Conservation (phyloP, 1,139 yeast genomes). For the Yamadazyma mexicana region DNA sequence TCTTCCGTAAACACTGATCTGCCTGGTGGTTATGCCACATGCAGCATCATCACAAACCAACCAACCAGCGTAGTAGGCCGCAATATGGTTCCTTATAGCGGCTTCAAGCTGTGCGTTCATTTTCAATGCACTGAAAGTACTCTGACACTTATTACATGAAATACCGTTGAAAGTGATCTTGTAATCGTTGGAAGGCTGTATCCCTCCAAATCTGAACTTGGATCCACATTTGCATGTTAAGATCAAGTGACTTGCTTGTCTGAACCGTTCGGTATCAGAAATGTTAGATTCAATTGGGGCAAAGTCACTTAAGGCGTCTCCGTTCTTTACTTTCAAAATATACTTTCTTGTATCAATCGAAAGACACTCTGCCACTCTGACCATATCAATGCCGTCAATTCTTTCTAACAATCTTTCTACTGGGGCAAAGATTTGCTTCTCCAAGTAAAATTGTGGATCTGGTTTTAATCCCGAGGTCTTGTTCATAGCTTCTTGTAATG, state of each 20-base stretch:
- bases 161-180: constrained; percentile 68
- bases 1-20: constrained; percentile 85
- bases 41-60: constrained; percentile 79
- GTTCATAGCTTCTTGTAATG: constrained; percentile 67
- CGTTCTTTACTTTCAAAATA: constrained; percentile 46
- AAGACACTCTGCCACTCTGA: constrained; percentile 71
- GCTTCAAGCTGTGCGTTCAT: constrained; percentile 73
- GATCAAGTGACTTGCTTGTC: constrained; percentile 55
- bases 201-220: constrained; percentile 71
- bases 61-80: constrained; percentile 84
- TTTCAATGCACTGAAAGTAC: constrained; percentile 49
- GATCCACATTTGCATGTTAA: constrained; percentile 66
- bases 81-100: constrained; percentile 66
- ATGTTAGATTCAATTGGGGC: constrained; percentile 82
- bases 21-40: constrained; percentile 81
- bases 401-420: constrained; percentile 83
- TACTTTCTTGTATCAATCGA: constrained; percentile 76
- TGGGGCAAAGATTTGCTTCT: constrained; percentile 88
- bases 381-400: constrained; percentile 84
- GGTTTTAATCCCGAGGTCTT: constrained; percentile 56
- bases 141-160: constrained; percentile 61
- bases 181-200: constrained; percentile 61
- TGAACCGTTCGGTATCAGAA: constrained; percentile 80
- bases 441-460: constrained; percentile 78
- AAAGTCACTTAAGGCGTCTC: constrained; percentile 40